Base-by-base conservation (phyloP, 2,329 filamentous ascomycete species). In the Apiospora arundinis region DNA sequence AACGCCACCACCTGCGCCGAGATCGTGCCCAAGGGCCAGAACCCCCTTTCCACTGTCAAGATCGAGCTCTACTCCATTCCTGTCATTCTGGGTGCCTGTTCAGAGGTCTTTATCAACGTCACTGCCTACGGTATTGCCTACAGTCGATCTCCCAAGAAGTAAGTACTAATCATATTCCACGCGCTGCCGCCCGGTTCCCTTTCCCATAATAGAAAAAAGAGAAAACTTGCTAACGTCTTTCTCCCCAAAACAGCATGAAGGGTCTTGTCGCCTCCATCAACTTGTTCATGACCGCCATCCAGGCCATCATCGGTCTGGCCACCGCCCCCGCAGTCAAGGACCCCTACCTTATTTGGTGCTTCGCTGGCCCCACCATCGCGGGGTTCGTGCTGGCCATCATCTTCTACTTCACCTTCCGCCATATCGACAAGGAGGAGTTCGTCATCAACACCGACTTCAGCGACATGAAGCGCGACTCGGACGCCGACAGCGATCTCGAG, bases 51-150 rank as follows among this genome's bases (percentile, higher is more conserved):
- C 0, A 74, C 77, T 63, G 85, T 89, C 70, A 86, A 83, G 49
- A 85, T 89, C 45, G 88, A 86, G 83, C 82, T 85, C 70, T 86
- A 89, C 72, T 80, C 86, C 1, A 84, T 85, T 32, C 82, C 84
- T 46, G 87, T 88, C 74, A 79, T 84, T 4, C 81, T 90, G 3
- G 85, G 87, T 48, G 87, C 85, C 40, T 80, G 87, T 32, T 85
- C 85, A 1, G 88, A 91, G 77, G 86, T 90, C 74, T 87, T 90
- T 73, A 85, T 87, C 44, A 90, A 88, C 67, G 85, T 92, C 70
- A 92, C 90, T 1, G 85, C 88, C 66, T 86, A 92, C 67, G 91
- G 92, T 78, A 90, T 92, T 73, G 91, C 90, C 8, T 93, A 90
- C 80, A 90, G 89, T 76, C 91, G 92, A 77, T 90, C 91, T 0